Percentiles rank a stretch among this genome's conserved stretches.
Evolutionary conservation across 345 rosid species (phyloP).

Genomic region (Trapa incisa): DNA sequence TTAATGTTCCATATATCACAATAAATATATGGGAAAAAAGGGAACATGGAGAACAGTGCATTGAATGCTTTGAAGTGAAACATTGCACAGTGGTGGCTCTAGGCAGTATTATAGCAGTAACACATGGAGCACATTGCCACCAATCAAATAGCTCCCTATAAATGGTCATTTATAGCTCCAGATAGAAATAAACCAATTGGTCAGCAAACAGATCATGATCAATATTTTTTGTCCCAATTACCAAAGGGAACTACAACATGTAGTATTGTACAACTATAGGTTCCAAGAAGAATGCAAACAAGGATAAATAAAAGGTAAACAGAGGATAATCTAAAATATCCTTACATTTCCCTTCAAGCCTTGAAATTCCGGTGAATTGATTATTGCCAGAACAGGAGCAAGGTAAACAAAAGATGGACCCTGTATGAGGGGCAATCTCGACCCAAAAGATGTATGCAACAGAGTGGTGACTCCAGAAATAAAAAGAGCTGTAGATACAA

Average conservation of each 20-base stretch:
- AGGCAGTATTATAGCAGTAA: not conserved
- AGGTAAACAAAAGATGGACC: conserved; percentile 89
- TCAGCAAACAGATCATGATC: not conserved
- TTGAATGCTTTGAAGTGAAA: not conserved
- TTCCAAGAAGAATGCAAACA: not conserved
- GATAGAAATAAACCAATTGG: not conserved
- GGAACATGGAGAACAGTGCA: no score
- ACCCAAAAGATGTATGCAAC: conserved; percentile 77
- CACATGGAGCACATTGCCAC: not conserved
- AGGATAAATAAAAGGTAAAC: not conserved
- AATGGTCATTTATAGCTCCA: not conserved
- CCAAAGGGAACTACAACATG: not conserved
- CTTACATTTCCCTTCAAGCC: conserved; percentile 79
- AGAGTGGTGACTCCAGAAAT: conserved; percentile 80
- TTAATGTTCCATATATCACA: not conserved
- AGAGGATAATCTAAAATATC: not conserved
- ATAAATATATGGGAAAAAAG: not conserved
- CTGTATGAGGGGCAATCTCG: conserved; percentile 90
- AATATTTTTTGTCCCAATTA: not conserved
- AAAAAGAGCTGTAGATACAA: conserved; percentile 83
- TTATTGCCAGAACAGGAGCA: conserved; percentile 79
- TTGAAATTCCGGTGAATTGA: conserved; percentile 84
- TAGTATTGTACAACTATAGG: not conserved
- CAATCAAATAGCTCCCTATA: not conserved
- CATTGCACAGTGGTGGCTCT: not conserved